Evolutionary conservation across 2,329 filamentous ascomycete species (phyloP).

Genomic region (Aureobasidium sp.): DNA sequence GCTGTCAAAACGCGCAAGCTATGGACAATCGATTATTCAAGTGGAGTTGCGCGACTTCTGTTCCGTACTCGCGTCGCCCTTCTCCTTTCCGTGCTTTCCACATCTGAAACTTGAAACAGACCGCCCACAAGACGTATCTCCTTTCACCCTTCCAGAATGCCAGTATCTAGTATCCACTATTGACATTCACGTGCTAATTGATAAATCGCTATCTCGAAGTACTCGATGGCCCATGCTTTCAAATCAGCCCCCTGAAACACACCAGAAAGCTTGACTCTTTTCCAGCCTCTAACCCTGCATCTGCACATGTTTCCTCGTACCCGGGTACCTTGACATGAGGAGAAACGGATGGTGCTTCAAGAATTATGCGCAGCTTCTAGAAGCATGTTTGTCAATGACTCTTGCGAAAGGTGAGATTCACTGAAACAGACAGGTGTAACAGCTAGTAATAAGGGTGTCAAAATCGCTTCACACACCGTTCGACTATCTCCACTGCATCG

Average conservation of each 20-base stretch:
- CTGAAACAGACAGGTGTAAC: background rate
- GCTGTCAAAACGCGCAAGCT: background rate
- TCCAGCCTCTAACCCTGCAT: background rate
- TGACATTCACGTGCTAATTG: background rate
- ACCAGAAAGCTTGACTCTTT: background rate
- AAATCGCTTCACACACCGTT: background rate
- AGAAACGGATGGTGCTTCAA: no score
- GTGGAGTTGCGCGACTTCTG: background rate
- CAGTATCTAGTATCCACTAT: background rate
- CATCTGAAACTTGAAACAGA: background rate
- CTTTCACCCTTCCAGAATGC: background rate
- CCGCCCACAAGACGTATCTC: background rate
- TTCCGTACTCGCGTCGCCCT: no score
- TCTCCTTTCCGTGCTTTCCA: no score
- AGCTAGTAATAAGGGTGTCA: background rate
- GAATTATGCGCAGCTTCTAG: background rate
- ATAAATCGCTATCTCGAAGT: no score
- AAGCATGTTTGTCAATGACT: background rate
- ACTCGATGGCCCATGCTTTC: background rate
- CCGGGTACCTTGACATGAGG: background rate
- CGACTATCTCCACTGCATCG: background rate
- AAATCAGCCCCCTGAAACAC: background rate
- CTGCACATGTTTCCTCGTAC: no score
- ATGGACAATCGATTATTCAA: background rate
- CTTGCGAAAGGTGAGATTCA: background rate